Base-by-base conservation (phyloP, 139 green algal species). In the Ulvella scutata region DNA sequence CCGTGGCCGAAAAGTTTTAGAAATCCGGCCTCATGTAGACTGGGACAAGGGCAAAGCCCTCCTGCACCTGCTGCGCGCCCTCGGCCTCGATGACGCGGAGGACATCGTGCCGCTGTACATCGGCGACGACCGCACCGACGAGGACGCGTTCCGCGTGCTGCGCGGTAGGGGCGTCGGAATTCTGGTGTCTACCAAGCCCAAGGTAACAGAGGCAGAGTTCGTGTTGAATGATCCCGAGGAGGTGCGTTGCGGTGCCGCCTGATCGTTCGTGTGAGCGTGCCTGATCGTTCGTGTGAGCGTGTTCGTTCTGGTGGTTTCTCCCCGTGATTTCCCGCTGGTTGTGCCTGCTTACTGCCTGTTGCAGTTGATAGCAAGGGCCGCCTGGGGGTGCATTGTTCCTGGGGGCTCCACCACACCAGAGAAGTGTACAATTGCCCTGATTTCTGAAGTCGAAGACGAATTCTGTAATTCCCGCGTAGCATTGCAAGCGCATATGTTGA, bases 41-140 rank as follows among this genome's bases (percentile, higher is more conserved):
- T 99, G 94, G 94, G 85, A 98, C 89, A 99, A 99, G 83, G 94
- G 94, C 72, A 84, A 83, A 4, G 94, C 94, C 23, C 81, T 99
- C 77, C 26, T 80, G 26, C 94, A 98, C 84, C 82, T 99, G 75
- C 83, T 98, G 78, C 79, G 81, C 20, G 85, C 83, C 38, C 79
- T 98, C 74, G 85, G 86, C 17, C 82, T 97, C 38, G n/a, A 73
- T 1, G 81, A 85, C 74, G 29, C 78, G 26, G 35, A 76, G 0
- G 82, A 90, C 44, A 89, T 95, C 28, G 78, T 94, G 39, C 82
- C 88, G 29, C 85, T 99, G 17, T 99, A 99, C 85, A 88, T 99
- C 10, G 94, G 94, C 1, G 94, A 99, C 79, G 94, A 99, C 83
- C 84, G 88, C 36, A 99, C 94, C 17, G 94, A 99, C 80, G 94